Percentiles rank a stretch among this genome's conserved stretches.
These are phyloP conservation scores for Coemansia sp. DNA, from an alignment of 192 early-diverging fungal genomes.

Conservation along the genomic window DNA sequence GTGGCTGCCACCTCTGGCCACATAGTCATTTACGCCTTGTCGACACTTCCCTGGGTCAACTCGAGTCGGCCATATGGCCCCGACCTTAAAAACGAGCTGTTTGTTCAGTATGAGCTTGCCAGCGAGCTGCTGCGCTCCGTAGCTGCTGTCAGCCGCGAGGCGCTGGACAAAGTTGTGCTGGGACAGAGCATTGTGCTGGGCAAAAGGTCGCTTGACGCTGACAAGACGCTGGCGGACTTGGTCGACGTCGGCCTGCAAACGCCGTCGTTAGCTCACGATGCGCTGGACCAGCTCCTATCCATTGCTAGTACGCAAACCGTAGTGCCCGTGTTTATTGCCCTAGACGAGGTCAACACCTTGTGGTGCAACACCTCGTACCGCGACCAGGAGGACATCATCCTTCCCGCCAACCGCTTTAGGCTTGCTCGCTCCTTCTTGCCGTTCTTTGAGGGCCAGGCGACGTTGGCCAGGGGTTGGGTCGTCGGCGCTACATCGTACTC, in stretches of 20 bases:
- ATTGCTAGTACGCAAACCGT: constrained; percentile 35
- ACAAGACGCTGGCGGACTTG: constrained; percentile 31
- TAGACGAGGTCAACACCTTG: constrained; percentile 50
- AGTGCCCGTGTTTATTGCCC: constrained; percentile 42
- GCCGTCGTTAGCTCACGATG: constrained; percentile 34
- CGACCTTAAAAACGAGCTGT: constrained; percentile 10
- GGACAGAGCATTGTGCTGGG: constrained; percentile 32
- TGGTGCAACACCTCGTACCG: constrained; percentile 35
- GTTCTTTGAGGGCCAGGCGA: constrained; percentile 34
- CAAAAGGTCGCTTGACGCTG: constrained; percentile 17
- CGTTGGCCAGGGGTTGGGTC: constrained; percentile 33
- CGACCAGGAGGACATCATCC: constrained; percentile 30
- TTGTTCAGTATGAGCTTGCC: constrained; percentile 31
- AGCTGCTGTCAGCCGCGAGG: constrained; percentile 14
- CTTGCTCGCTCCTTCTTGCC: constrained; percentile 34
- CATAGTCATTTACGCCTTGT: constrained; percentile 36
- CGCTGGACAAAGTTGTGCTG: constrained; percentile 30
- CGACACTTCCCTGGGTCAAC: constrained; percentile 40
- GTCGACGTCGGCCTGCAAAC: constrained; percentile 26
- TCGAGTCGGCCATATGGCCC: constrained; percentile 49
- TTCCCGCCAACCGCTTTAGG: constrained; percentile 34
- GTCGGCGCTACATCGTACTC: constrained; percentile 39
- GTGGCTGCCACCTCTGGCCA: constrained; percentile 25
- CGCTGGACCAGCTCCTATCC: constrained; percentile 30
- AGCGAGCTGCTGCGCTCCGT: constrained; percentile 25